Percentiles rank a stretch among this genome's conserved stretches.
Evolutionary conservation across 495 filamentous ascomycete species (phyloP).

Genomic region (Friedmanniomyces simplex): DNA sequence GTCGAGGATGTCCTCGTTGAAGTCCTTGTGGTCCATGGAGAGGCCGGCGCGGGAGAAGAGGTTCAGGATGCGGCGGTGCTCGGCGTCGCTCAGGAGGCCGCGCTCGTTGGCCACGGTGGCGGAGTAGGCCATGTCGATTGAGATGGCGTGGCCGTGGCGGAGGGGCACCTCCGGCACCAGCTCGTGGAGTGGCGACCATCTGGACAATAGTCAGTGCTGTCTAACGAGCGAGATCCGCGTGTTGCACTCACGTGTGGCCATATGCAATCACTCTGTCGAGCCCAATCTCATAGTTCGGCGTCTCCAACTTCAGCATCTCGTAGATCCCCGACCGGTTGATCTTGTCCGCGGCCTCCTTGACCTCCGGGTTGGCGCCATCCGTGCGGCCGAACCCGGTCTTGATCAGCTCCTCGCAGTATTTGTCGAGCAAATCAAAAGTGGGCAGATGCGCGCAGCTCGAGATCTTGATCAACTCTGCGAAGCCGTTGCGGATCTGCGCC

Average conservation of each 20-base stretch:
- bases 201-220: constrained; percentile 14
- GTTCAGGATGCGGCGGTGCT: constrained; percentile 44
- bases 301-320: constrained; percentile 55
- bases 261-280: constrained; percentile 57
- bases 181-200: constrained; percentile 55
- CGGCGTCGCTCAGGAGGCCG: constrained; percentile 40
- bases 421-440: constrained; percentile 51
- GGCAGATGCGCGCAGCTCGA: constrained; percentile 49
- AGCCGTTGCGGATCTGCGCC: constrained; percentile 54
- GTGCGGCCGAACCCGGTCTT: constrained; percentile 44
- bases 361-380: constrained; percentile 37
- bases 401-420: constrained; percentile 51
- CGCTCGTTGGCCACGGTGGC: constrained; percentile 48
- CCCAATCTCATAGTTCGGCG: constrained; percentile 53
- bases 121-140: constrained; percentile 58
- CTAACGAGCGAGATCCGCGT: background rate
- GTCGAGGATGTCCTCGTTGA: constrained; percentile 47
- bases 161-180: constrained; percentile 49
- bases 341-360: constrained; percentile 45
- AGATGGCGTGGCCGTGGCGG: constrained; percentile 56
- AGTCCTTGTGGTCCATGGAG: constrained; percentile 52
- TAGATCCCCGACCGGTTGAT: constrained; percentile 50
- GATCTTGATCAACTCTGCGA: constrained; percentile 59
- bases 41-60: constrained; percentile 53
- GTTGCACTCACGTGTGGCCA: constrained; percentile 46